Evolutionary conservation across 164 flowering plant genomes (phyloP), one percentile per base, ranked within the genome.

Genomic region (Liquidambar formosana): DNA sequence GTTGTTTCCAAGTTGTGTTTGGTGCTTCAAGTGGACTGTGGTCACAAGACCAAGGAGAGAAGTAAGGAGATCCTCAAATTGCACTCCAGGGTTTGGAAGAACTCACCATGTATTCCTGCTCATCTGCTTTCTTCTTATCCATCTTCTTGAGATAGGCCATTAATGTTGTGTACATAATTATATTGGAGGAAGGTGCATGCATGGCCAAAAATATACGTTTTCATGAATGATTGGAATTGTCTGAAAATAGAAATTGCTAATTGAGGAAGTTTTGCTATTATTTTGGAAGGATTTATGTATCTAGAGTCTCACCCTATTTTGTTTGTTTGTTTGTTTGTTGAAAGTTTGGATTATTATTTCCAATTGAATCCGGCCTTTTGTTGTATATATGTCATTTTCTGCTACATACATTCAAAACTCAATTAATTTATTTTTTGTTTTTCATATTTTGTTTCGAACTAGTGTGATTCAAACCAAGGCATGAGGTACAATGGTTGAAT

Each of bases 1-100:
- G 98, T 76, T 12, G 98, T 91, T 33, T 47, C 94, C 0, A 93
- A 93, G 88, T 61, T 93, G 76, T 88, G 97, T 64, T 67, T 88
- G 77, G 91, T 89, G 64, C 63, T 88, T 59, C 95, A 93, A 73
- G 80, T 84, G 65, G 89, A 86, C 4, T 38, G 76, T 22, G 71
- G 87, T 16, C 0, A 59, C 5, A 91, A 84, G 83, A 84, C 83
- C 1, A 87, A 84, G 65, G 95, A 89, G 74, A 93, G 80, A 73
- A 85, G 86, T 0, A 84, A 71, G 63, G 90, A 91, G 71, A 83
- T 89, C 8, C 84, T 93, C 44, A 80, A 46, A 45, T 70, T 86
- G 85, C 90, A 93, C 62, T 79, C 95, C 64, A 83, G 82, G 79
- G 83, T 74, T 78, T 93, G 98, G 98, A 86, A 63, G 79, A 78